phyloP scores from a whole-genome alignment of 768 basidiomycete species.

The Suillus variegatus region DNA sequence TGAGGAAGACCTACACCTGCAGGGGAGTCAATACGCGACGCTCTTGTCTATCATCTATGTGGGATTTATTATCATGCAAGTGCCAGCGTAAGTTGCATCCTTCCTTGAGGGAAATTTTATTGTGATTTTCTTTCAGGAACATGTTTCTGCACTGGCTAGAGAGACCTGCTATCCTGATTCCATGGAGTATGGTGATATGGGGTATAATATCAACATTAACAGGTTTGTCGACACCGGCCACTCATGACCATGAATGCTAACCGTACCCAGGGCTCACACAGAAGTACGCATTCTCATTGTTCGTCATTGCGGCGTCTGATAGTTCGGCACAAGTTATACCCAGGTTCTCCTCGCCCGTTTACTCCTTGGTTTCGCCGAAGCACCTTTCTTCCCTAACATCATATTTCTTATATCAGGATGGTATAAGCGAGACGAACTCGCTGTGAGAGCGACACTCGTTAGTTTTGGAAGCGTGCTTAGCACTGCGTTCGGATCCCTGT shows the following conservation, averaged over 20 bases:
- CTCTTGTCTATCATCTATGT: constrained; percentile 64
- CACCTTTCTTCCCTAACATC: constrained; percentile 28
- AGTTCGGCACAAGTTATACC: constrained; percentile 8
- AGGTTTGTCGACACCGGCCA: constrained; percentile 20
- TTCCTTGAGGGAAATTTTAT: background rate
- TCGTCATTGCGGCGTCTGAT: background rate
- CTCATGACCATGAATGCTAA: background rate
- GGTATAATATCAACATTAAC: constrained; percentile 39
- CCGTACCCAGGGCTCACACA: background rate
- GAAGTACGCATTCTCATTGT: constrained; percentile 1
- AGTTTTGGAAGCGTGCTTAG: constrained; percentile 41
- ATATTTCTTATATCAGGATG: constrained; percentile 37
- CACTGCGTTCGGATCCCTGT: constrained; percentile 47
- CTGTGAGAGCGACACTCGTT: constrained; percentile 35
- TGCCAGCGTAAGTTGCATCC: constrained; percentile 55
- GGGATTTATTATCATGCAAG: constrained; percentile 72
- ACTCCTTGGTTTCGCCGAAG: constrained; percentile 42
- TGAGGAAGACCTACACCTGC: constrained; percentile 58
- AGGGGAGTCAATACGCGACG: constrained; percentile 60
- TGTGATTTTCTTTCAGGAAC: constrained; percentile 18
- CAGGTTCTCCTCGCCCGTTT: constrained; percentile 38
- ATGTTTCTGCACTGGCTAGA: constrained; percentile 33
- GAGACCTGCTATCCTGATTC: constrained; percentile 28
- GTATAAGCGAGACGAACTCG: constrained; percentile 43
- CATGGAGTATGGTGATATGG: constrained; percentile 33